A percentile compares a stretch with the other conserved stretches of the same genome.
These are phyloP conservation scores for Letharia columbiana DNA, from an alignment of 495 filamentous ascomycete species.

Conservation along the genomic window DNA sequence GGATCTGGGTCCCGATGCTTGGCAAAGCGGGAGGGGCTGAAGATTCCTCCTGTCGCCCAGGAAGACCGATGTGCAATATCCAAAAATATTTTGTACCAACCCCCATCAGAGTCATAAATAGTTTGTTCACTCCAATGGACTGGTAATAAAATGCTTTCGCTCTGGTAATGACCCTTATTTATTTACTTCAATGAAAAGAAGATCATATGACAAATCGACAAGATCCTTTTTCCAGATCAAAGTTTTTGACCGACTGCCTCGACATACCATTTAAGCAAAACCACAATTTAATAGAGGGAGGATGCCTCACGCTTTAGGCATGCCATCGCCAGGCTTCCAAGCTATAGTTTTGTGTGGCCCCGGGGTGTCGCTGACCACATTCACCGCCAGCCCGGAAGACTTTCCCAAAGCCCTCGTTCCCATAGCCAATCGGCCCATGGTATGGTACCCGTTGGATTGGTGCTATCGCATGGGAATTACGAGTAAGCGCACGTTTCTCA, in stretches of 20 bases:
- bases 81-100: not conserved
- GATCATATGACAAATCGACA: not conserved
- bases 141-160: too few relatives aligned
- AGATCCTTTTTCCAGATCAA: not conserved
- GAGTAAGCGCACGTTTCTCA: slow-evolving; percentile 41
- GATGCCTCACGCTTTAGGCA: slow-evolving; percentile 62
- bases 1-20: not conserved
- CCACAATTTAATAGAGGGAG: not conserved
- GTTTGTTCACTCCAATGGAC: not conserved
- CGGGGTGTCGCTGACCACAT: slow-evolving; percentile 82
- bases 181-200: not conserved
- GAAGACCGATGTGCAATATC: not conserved
- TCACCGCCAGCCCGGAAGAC: slow-evolving; percentile 82
- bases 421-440: slow-evolving; percentile 91
- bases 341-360: slow-evolving; percentile 90
- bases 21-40: not conserved
- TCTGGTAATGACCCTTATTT: too few relatives aligned
- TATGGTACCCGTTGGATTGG: slow-evolving; percentile 89
- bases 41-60: not conserved
- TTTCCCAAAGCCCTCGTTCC: slow-evolving; percentile 85
- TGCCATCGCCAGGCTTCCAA: slow-evolving; percentile 76
- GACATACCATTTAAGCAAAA: not conserved
- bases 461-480: slow-evolving; percentile 79
- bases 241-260: not conserved
- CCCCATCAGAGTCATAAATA: not conserved